Evolutionary conservation across 305 asterid species (phyloP).

Genomic region (Ajuga reptans): DNA sequence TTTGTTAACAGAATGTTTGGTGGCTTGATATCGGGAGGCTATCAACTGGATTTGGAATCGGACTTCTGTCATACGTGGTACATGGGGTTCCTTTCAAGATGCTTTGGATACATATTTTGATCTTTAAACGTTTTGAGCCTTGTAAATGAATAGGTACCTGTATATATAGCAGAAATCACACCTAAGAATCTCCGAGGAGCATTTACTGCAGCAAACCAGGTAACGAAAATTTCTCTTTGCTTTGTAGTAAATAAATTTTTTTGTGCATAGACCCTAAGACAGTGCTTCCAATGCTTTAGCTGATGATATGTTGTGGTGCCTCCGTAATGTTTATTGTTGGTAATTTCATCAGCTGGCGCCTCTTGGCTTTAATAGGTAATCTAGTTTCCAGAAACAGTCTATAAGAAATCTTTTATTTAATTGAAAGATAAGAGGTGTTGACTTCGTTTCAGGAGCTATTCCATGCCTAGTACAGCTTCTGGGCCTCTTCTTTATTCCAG

Average conservation of each 20-base stretch:
- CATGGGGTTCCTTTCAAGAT: slow-evolving; percentile 2
- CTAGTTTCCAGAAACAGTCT: not conserved
- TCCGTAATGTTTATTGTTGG: slow-evolving; percentile 47
- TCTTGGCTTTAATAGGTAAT: slow-evolving; percentile 48
- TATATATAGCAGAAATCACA: slow-evolving; percentile 82
- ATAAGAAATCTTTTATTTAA: not conserved
- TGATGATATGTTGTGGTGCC: slow-evolving; percentile 52
- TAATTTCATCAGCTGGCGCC: slow-evolving; percentile 47
- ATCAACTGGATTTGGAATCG: slow-evolving; percentile 63
- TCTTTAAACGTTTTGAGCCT: slow-evolving; percentile 17
- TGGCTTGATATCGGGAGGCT: slow-evolving; percentile 76
- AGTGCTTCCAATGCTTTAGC: slow-evolving; percentile 25
- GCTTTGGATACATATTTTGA: not conserved
- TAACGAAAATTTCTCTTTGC: not conserved
- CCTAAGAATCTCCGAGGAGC: slow-evolving; percentile 81
- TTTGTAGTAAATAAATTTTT: not conserved
- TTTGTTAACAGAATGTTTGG: slow-evolving; percentile 50
- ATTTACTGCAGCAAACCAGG: slow-evolving; percentile 82
- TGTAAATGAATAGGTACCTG: slow-evolving; percentile 54
- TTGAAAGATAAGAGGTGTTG: slow-evolving; percentile 5
- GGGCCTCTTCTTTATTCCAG: slow-evolving; percentile 65
- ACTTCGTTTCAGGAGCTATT: slow-evolving; percentile 47
- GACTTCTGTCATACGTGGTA: slow-evolving; percentile 72
- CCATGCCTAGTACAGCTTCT: slow-evolving; percentile 57
- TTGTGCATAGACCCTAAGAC: slow-evolving; percentile 9